These are phyloP conservation scores for Chlamydomonas eustigma DNA, from an alignment of 139 green algal genomes.

Conservation along the genomic window DNA sequence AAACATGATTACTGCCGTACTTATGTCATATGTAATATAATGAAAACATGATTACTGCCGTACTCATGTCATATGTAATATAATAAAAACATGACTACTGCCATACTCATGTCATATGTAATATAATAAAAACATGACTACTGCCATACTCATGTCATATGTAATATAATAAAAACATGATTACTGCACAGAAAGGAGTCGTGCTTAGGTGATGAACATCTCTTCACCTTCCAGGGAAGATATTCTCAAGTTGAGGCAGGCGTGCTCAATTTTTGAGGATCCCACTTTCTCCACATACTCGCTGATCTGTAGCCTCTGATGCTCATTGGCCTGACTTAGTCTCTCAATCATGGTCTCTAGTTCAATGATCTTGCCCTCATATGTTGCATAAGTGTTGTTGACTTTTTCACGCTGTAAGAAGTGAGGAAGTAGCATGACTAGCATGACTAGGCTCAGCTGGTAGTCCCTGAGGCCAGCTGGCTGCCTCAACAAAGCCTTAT, in stretches of 20 bases:
- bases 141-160: neutral
- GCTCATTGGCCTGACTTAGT: neutral
- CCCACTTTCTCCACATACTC: slow-evolving; percentile 4
- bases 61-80: too few relatives aligned
- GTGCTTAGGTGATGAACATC: neutral
- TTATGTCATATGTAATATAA: too few relatives aligned
- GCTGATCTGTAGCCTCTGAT: slow-evolving; percentile 1
- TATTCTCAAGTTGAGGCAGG: neutral
- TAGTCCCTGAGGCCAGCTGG: too few relatives aligned
- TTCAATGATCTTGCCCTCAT: neutral
- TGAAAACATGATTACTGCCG: too few relatives aligned
- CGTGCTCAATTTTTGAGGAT: neutral
- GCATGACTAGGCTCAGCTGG: too few relatives aligned
- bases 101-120: neutral
- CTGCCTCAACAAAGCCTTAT: too few relatives aligned
- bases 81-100: too few relatives aligned
- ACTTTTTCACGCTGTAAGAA: too few relatives aligned
- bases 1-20: too few relatives aligned
- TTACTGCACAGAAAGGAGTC: neutral
- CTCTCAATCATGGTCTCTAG: neutral
- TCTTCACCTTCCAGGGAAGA: neutral
- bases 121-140: neutral
- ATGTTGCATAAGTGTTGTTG: too few relatives aligned
- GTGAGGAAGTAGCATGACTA: too few relatives aligned
- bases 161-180: neutral